Conservation (phyloP, 345 rosid species). For the Populus nigra region DNA sequence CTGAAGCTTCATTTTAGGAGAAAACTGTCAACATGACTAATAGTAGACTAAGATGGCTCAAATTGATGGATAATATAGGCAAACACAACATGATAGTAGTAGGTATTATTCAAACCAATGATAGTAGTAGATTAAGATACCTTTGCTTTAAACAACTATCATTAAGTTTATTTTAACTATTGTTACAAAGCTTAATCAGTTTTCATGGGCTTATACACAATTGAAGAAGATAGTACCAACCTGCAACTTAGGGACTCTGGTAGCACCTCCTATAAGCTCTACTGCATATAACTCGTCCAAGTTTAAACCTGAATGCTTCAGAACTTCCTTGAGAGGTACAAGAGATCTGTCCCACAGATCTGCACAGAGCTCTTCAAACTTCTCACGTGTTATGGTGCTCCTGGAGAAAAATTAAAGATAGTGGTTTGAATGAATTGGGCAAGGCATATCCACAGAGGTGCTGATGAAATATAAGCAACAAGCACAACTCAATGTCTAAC, state of each 20-base stretch:
- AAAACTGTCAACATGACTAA: background rate
- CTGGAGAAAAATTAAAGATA: constrained; percentile 36
- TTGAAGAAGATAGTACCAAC: constrained; percentile 37
- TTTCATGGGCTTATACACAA: background rate
- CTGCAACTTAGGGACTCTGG: constrained; percentile 99
- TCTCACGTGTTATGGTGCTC: constrained; percentile 92
- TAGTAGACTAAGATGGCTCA: background rate
- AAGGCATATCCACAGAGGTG: background rate
- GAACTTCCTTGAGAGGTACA: constrained; percentile 71
- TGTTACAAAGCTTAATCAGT: background rate
- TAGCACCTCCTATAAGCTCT: constrained; percentile 96
- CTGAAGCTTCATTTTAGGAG: background rate
- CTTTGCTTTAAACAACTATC: background rate
- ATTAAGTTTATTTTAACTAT: background rate
- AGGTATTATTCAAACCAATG: background rate
- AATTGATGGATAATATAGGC: background rate
- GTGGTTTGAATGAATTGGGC: background rate
- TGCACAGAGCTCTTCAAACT: constrained; percentile 91
- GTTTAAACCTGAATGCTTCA: constrained; percentile 71
- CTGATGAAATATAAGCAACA: background rate
- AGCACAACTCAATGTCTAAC: background rate
- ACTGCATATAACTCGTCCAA: constrained; percentile 79
- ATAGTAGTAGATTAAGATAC: background rate
- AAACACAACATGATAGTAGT: background rate
- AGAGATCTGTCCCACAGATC: constrained; percentile 95